Evolutionary conservation across 176 grass and related monocot species (phyloP).

Genomic region (Guadua angustifolia): DNA sequence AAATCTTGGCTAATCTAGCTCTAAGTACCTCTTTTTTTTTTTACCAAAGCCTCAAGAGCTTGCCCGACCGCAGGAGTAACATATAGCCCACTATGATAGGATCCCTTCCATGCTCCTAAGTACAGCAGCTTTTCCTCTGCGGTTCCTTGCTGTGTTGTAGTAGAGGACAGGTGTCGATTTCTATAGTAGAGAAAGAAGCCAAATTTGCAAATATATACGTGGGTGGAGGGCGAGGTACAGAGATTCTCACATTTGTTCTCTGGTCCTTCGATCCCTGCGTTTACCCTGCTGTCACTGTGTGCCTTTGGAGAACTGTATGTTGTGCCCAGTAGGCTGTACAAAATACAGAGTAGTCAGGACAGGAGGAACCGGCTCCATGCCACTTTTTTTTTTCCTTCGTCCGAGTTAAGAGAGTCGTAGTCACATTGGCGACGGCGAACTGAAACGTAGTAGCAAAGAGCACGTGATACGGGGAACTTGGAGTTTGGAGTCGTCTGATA

Average conservation of each 20-base stretch:
- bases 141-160: no score
- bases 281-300: not conserved
- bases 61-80: no score
- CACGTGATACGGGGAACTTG: constrained; percentile 18
- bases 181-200: no score
- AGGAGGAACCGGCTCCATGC: not conserved
- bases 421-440: not conserved
- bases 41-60: no score
- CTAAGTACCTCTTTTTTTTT: no score
- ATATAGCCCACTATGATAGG: no score
- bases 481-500: not conserved
- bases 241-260: not conserved
- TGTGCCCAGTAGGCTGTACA: not conserved
- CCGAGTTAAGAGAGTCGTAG: not conserved
- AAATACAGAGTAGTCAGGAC: not conserved
- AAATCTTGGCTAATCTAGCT: no score
- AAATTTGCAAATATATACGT: no score
- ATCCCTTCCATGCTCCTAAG: no score
- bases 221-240: no score
- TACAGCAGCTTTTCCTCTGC: no score
- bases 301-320: not conserved
- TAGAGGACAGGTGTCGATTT: no score
- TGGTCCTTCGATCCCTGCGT: not conserved
- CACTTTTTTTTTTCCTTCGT: not conserved
- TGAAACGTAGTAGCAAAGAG: not conserved